Percentiles rank a stretch among this genome's conserved stretches.
These are phyloP conservation scores for Melastoma candidum DNA, from an alignment of 441 rosid genomes.

Conservation along the genomic window DNA sequence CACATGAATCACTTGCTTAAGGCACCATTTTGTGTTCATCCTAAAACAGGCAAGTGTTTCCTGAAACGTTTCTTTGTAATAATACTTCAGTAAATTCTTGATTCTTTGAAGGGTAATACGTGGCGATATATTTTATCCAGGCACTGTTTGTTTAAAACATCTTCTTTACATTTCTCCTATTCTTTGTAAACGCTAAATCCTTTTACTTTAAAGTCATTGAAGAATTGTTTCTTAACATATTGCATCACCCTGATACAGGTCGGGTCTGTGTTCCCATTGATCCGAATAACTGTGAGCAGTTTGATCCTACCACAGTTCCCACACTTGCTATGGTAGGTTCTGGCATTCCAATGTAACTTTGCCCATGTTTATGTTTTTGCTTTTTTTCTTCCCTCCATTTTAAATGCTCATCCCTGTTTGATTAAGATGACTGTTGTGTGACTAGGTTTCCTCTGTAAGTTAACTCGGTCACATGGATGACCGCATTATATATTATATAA, in stretches of 20 bases:
- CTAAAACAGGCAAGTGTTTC: constrained; percentile 66
- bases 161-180: background rate
- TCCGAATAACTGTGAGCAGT: constrained; percentile 63
- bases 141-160: background rate
- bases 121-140: no score
- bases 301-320: constrained; percentile 84
- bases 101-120: background rate
- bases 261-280: constrained; percentile 90
- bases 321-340: constrained; percentile 54
- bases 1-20: constrained; percentile 97
- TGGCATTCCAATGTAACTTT: background rate
- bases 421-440: no score
- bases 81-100: background rate
- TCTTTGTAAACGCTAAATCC: background rate
- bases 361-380: background rate
- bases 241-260: constrained; percentile 31
- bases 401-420: background rate
- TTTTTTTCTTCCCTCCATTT: background rate
- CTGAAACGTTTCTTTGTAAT: background rate
- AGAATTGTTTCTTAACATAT: constrained; percentile 2
- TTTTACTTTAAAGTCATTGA: background rate
- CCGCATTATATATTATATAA: no score
- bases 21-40: constrained; percentile 96
- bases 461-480: no score
- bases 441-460: no score